Percentiles rank a stretch among this genome's conserved stretches.
These are phyloP conservation scores for Lactifluus subvellereus DNA, from an alignment of 768 basidiomycete species.

Conservation along the genomic window DNA sequence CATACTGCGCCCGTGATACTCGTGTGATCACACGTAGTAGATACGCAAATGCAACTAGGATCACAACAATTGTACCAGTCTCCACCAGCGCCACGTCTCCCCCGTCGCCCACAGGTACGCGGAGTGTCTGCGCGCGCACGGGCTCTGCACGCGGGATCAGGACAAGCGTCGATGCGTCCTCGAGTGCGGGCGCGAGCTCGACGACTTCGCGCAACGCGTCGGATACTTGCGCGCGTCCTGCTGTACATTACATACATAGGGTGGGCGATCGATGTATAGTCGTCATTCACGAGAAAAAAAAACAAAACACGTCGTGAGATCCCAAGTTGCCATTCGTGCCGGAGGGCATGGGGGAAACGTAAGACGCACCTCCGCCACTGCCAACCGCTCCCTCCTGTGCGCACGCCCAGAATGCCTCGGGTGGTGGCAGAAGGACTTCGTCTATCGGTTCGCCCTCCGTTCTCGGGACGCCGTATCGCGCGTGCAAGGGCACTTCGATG, in stretches of 20 bases:
- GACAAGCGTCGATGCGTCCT: background rate
- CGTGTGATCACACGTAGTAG: background rate
- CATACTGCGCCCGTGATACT: too few species aligned
- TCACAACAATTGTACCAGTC: background rate
- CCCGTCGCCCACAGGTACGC: constrained; percentile 10
- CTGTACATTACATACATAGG: background rate
- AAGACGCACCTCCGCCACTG: background rate
- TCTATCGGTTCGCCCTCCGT: background rate
- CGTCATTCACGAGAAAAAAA: background rate
- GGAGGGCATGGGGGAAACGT: background rate
- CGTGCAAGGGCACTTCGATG: constrained; percentile 10
- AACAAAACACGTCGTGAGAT: background rate
- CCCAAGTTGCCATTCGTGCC: too few species aligned
- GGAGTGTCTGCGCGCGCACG: constrained; percentile 1
- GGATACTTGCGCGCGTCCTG: background rate
- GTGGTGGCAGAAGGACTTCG: constrained; percentile 4
- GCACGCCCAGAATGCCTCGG: constrained; percentile 15
- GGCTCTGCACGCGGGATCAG: constrained; percentile 1
- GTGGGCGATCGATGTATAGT: background rate
- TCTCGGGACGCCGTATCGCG: constrained; percentile 12
- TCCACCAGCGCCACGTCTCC: constrained; percentile 11
- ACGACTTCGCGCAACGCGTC: background rate
- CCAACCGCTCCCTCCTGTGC: background rate
- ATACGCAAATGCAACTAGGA: constrained; percentile 4
- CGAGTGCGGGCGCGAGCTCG: constrained; percentile 1